Conservation (phyloP, 805 yeast genomes). For the Cyberlindnera bimundalis region DNA sequence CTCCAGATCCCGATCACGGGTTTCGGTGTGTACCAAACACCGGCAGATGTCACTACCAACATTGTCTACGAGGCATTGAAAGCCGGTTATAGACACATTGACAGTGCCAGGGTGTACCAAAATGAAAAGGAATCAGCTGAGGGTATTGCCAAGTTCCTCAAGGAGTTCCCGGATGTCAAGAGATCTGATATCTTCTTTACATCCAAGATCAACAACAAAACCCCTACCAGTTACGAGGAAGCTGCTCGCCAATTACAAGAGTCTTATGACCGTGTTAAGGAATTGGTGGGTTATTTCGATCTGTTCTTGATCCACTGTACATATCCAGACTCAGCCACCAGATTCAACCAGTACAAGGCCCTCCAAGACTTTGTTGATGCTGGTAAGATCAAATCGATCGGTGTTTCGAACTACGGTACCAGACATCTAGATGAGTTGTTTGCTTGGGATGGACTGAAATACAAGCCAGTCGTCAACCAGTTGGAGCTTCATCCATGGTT, state of each 20-base stretch:
- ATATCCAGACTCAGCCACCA: constrained; percentile 38
- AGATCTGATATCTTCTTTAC: constrained; percentile 26
- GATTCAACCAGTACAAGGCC: constrained; percentile 67
- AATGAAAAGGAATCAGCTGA: constrained; percentile 23
- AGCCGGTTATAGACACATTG: constrained; percentile 27
- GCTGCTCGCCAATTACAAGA: constrained; percentile 40
- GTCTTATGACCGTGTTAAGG: constrained; percentile 48
- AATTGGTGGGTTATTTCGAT: constrained; percentile 59
- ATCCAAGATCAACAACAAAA: constrained; percentile 20
- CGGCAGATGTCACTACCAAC: constrained; percentile 18
- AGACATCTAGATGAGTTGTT: constrained; percentile 61
- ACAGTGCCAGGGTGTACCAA: constrained; percentile 20
- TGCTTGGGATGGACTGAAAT: constrained; percentile 49
- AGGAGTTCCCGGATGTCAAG: constrained; percentile 19
- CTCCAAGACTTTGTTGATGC: constrained; percentile 67
- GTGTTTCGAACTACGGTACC: constrained; percentile 75
- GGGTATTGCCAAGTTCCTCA: constrained; percentile 23
- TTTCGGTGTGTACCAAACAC: constrained; percentile 25
- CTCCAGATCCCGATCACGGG: constrained; percentile 24
- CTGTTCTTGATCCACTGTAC: constrained; percentile 69
- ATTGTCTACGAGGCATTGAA: constrained; percentile 24
- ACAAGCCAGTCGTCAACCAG: constrained; percentile 73
- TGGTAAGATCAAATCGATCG: constrained; percentile 62
- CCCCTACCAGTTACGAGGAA: constrained; percentile 11
- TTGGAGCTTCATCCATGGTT: constrained; percentile 35